Evolutionary conservation across 768 basidiomycete species (phyloP), one percentile per base, ranked within the genome.

Genomic region (Infundibulicybe gibba): DNA sequence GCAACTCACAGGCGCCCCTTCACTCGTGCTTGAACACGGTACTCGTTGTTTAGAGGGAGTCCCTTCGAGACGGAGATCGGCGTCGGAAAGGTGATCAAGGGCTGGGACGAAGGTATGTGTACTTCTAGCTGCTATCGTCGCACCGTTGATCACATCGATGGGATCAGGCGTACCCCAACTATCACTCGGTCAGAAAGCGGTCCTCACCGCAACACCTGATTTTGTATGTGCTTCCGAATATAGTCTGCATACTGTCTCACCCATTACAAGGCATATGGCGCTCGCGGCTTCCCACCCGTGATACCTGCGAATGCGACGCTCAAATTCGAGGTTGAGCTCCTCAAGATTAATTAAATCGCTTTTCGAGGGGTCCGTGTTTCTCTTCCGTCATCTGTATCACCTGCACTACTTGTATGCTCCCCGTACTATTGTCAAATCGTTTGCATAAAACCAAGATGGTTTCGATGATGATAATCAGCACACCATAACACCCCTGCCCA

Each of bases 51-150:
- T 62, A 89, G 90, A 33, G 69, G 71, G 0, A 2, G 3, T 0
- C 78, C 88, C 1, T 92, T 93, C 62, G 56, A 65, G 51, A 89
- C 87, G 3, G 59, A 78, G 60, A 91, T 92, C 52, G 89, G 91
- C 39, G 70, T 81, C 15, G 87, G 88, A 6, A 82, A 84, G 59
- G 91, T 94, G 40, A 93, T 94, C 68, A 85, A 75, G 59, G 89
- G 91, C 25, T 94, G 90, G 92, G 91, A 93, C 58, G 88, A 92
- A 63, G 91, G 92, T 85, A 53, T 55, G 75, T 66, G 32, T 6
- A 43, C 21, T 2, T 15, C 32, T 37, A 40, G 12, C 32, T 40
- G n/a, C 19, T 8, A 5, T 43, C 21, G 8, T 13, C 40, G 15
- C 35, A 20, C n/a, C n/a, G n/a, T 43, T 54, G 41, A 47, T 47